These are phyloP conservation scores for Gamarada debralockiae DNA, from an alignment of 495 filamentous ascomycete genomes.

Conservation along the genomic window DNA sequence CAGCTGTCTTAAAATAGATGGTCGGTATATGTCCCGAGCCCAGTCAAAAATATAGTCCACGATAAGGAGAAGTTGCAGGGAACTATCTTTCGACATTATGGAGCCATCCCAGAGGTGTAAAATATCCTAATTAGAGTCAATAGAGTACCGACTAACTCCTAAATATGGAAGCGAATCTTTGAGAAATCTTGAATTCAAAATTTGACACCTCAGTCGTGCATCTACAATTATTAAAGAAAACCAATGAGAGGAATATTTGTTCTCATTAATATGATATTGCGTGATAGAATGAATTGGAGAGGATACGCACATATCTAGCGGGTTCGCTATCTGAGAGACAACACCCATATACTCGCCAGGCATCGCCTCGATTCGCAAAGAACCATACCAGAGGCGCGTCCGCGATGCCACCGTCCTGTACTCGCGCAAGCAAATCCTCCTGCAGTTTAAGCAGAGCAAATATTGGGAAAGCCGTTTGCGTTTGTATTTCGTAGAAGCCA, in stretches of 20 bases:
- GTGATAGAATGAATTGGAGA: no score
- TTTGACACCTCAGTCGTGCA: constrained; percentile 3
- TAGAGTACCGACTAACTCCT: no score
- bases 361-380: constrained; percentile 13
- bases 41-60: constrained; percentile 31
- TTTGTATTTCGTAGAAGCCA: constrained; percentile 7
- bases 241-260: no score
- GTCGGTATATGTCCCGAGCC: constrained; percentile 30
- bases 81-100: constrained; percentile 21
- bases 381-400: constrained; percentile 11
- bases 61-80: constrained; percentile 29
- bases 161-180: no score
- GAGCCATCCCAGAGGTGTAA: constrained; percentile 24
- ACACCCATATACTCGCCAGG: no score
- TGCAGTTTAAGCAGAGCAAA: constrained; percentile 7
- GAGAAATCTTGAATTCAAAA: constrained; percentile 6
- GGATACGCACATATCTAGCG: no score
- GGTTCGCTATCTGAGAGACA: no score
- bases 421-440: constrained; percentile 4
- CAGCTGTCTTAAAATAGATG: no score
- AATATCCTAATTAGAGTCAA: constrained; percentile 7
- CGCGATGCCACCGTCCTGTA: neutral
- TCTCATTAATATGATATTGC: no score
- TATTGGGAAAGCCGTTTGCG: constrained; percentile 13
- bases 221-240: neutral